Evolutionary conservation across 2,329 filamentous ascomycete genomes (phyloP), one percentile per base, ranked within the genome.

Genomic region (Pseudogymnoascus sp.): DNA sequence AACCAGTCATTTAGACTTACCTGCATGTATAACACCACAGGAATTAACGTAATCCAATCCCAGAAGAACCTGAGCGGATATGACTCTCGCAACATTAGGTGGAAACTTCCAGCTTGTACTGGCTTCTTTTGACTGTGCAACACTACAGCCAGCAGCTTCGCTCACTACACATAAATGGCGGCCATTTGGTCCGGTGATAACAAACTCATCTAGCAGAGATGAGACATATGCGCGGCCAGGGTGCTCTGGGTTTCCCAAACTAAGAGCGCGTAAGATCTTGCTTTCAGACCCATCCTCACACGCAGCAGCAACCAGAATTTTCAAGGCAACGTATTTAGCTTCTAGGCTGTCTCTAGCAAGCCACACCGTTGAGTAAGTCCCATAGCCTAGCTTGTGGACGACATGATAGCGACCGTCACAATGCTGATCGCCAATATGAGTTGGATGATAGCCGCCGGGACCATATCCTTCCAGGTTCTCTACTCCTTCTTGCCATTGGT

Each of bases 361-460:
- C 73, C 73, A 78, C 58, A 76, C 70, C 3, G 70, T 77, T 3
- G 73, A 75, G 66, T 73, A 76, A 18, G 70, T 70, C 4, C 74
- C 74, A 64, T 66, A 71, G 2, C 74, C 74, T 9, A 77, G 69
- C 62, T 77, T 77, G 60, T 76, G 73, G 5, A 71, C 68, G 50
- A 77, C 70, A 5, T 43, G 65, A 61, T 76, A 76, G 61, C 72
- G 65, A 12, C 65, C 62, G 37, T 71, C 63, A 1, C 73, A 64
- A 6, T 71, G 28, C 0, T 38, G 35, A 50, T 74, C 70, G 1
- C 70, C 70, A 3, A 68, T 59, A 33, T 61, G 61, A 7, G 54
- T 57, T 16, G 61, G 63, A 54, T 63, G 63, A 59, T 61, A 66
- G 3, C 65, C 66, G 33, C 65, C 66, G 7, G 54, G 12, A 5